A percentile compares a stretch with the other conserved stretches of the same genome.
Evolutionary conservation across 2,329 filamentous ascomycete species (phyloP).

Genomic region (Cordyceps militaris): DNA sequence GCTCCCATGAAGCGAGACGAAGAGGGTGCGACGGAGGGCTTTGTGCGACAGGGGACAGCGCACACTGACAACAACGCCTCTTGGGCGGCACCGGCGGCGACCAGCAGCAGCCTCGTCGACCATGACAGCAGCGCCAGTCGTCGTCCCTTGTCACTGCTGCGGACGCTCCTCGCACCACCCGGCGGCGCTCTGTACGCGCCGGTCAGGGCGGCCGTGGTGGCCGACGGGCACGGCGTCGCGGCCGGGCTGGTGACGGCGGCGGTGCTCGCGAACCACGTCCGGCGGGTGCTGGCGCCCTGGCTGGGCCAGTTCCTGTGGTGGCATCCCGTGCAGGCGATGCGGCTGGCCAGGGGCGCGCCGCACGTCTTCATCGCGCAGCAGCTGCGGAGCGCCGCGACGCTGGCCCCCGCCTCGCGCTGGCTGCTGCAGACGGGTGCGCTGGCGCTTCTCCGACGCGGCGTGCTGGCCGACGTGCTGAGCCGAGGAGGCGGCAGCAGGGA

Average conservation of each 20-base stretch:
- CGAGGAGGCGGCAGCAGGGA: not conserved
- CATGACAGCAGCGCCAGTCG: not conserved
- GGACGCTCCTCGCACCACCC: conserved; percentile 1
- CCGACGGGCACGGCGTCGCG: conserved; percentile 20
- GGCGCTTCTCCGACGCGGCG: conserved; percentile 5
- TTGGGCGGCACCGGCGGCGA: not conserved
- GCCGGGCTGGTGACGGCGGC: conserved; percentile 27
- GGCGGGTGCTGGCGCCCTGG: conserved; percentile 26
- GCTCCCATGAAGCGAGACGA: not conserved
- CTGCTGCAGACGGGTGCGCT: conserved; percentile 8
- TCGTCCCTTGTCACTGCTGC: not conserved
- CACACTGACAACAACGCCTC: not conserved
- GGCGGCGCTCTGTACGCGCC: not conserved
- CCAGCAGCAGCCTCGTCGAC: not conserved
- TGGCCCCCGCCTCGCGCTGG: conserved; percentile 10
- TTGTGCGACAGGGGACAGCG: not conserved
- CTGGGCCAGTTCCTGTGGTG: conserved; percentile 24
- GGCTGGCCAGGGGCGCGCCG: conserved; percentile 28
- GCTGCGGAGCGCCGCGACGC: conserved; percentile 14
- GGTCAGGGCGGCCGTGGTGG: conserved; percentile 18
- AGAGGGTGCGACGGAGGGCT: not conserved
- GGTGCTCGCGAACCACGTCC: conserved; percentile 33
- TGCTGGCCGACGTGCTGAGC: not conserved
- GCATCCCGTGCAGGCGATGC: conserved; percentile 28
- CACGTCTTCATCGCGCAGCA: conserved; percentile 27